These are phyloP conservation scores for Debaryomyces tyrocola DNA, from an alignment of 805 yeast genomes.

Conservation along the genomic window DNA sequence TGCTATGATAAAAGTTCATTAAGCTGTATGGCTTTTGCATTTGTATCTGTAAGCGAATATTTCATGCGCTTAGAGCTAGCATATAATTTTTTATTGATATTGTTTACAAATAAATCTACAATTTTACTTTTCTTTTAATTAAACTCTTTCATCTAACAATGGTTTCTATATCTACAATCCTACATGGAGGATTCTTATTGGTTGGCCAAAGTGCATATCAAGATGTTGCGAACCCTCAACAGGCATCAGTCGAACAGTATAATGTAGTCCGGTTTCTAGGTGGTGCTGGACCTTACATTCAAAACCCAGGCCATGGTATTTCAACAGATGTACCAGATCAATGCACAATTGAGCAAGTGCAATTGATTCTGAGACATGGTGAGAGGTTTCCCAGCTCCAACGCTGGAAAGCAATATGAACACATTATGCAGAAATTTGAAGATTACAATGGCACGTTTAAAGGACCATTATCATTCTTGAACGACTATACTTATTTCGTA, in stretches of 20 bases:
- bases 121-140: too few species aligned
- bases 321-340: constrained; percentile 47
- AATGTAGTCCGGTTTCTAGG: constrained; percentile 52
- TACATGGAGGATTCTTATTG: constrained; percentile 30
- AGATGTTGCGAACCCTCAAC: constrained; percentile 39
- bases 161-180: constrained; percentile 30
- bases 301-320: constrained; percentile 54
- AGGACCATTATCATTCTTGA: constrained; percentile 55
- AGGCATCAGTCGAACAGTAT: constrained; percentile 43
- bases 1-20: too few species aligned
- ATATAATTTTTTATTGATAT: too few species aligned
- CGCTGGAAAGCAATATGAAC: constrained; percentile 27
- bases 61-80: too few species aligned
- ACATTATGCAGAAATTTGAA: constrained; percentile 24
- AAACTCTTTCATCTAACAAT: constrained; percentile 8
- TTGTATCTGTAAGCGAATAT: too few species aligned
- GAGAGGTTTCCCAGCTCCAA: constrained; percentile 57
- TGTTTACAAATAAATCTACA: too few species aligned
- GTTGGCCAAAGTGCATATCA: constrained; percentile 25
- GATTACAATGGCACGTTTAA: constrained; percentile 27
- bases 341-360: constrained; percentile 65
- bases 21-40: too few species aligned
- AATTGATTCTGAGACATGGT: constrained; percentile 73
- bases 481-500: constrained; percentile 54
- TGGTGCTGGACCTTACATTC: constrained; percentile 58